Conservation (phyloP, 306 rosid genomes). For the Prunus mongolica region DNA sequence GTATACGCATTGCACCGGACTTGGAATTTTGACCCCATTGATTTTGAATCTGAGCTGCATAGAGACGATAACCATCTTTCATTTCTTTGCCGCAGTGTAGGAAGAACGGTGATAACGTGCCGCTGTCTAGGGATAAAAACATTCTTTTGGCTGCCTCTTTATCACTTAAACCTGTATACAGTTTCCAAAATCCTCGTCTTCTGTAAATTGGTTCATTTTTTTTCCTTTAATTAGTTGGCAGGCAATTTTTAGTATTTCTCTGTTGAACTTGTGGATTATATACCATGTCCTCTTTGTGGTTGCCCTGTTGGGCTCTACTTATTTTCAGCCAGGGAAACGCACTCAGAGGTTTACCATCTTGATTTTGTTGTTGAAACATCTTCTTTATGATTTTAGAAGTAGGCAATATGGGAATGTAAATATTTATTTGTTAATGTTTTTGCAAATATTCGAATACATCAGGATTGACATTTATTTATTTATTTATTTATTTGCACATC, state of each 20-base stretch:
- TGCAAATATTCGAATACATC: background rate
- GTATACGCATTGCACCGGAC: background rate
- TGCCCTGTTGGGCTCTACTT: no score
- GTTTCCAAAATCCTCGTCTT: background rate
- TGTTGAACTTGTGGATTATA: background rate
- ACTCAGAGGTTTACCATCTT: background rate
- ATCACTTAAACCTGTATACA: background rate
- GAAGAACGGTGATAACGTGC: background rate
- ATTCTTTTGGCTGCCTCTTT: no score
- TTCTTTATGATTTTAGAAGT: background rate
- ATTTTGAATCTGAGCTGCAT: background rate
- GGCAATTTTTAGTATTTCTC: background rate
- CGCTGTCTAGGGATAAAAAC: no score
- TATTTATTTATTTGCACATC: background rate
- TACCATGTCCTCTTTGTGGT: background rate
- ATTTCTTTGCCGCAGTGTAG: background rate
- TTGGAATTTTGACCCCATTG: background rate
- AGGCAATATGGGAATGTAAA: background rate
- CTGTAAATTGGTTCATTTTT: slow-evolving; percentile 6
- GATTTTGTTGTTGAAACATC: background rate
- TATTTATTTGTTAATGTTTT: background rate
- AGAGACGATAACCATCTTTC: background rate
- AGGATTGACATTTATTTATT: no score
- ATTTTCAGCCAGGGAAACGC: no score
- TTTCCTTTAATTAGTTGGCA: background rate